Conservation (phyloP, 345 rosid genomes). For the Zanthoxylum bungeanum region DNA sequence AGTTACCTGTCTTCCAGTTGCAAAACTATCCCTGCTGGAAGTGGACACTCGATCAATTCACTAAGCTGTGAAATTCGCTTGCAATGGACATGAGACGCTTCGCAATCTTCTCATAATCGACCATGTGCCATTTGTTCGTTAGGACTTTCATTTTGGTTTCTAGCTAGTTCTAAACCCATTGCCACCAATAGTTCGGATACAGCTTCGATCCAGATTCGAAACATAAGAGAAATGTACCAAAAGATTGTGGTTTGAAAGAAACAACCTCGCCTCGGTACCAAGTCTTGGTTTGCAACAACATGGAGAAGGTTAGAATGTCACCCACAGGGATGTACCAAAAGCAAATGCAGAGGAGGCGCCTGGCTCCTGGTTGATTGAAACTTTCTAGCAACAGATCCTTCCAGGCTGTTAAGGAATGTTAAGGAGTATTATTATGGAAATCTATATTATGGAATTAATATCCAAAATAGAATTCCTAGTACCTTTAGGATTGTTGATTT, state of each 20-base stretch:
- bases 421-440: too few relatives aligned
- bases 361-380: conserved; percentile 10
- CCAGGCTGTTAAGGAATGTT: too few relatives aligned
- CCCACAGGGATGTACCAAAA: conserved; percentile 65
- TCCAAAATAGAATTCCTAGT: too few relatives aligned
- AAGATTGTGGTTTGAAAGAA: conserved; percentile 18
- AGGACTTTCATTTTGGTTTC: conserved; percentile 13
- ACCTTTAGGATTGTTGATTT: too few relatives aligned
- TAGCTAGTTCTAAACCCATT: conserved; percentile 6
- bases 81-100: conserved; percentile 5
- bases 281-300: conserved; percentile 39
- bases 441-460: too few relatives aligned
- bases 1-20: conserved; percentile 33
- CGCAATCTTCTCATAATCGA: conserved; percentile 18
- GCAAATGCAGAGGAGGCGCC: conserved; percentile 62
- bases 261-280: conserved; percentile 29
- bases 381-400: conserved; percentile 51
- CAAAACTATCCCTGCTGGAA: conserved; percentile 18
- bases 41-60: not conserved
- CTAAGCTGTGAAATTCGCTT: conserved; percentile 11
- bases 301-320: conserved; percentile 58
- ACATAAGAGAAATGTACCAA: conserved; percentile 56
- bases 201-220: conserved; percentile 27
- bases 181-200: conserved; percentile 26
- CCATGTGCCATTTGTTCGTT: conserved; percentile 4